phyloP scores from a whole-genome alignment of 2,329 filamentous ascomycete species.

The Penicillium sp. region DNA sequence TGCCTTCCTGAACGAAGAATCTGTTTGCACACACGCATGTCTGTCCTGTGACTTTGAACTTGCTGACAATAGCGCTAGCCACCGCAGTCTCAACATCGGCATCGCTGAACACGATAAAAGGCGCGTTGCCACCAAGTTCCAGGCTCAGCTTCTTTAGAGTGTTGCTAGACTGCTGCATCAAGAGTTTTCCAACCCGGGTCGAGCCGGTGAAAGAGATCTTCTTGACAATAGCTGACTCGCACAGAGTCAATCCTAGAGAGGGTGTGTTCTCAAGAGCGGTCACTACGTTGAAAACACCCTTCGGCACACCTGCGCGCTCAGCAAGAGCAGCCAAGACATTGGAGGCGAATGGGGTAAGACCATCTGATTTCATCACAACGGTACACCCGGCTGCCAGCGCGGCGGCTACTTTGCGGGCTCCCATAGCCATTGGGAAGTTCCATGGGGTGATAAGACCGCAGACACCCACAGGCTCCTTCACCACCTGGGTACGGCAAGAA shows the following conservation, averaged over 20 bases:
- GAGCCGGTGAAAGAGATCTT: slow-evolving; percentile 28
- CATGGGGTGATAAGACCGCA: slow-evolving; percentile 4
- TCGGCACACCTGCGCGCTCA: slow-evolving; percentile 33
- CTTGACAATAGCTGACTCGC: slow-evolving; percentile 37
- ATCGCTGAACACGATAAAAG: slow-evolving; percentile 34
- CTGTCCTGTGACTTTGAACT: slow-evolving; percentile 90
- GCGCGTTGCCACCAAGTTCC: slow-evolving; percentile 27
- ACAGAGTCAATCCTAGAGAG: slow-evolving; percentile 52
- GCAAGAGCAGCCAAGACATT: slow-evolving; percentile 78
- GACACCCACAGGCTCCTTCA: slow-evolving; percentile 8
- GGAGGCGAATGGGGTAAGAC: slow-evolving; percentile 67
- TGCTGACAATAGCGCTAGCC: slow-evolving; percentile 73
- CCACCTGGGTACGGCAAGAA: not conserved
- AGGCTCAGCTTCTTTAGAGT: slow-evolving; percentile 23
- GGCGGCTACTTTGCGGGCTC: slow-evolving; percentile 43
- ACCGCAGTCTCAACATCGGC: slow-evolving; percentile 75
- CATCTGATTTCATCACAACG: slow-evolving; percentile 35
- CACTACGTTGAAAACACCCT: slow-evolving; percentile 23
- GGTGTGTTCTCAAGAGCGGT: slow-evolving; percentile 4
- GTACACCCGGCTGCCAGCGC: slow-evolving; percentile 41
- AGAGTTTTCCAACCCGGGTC: slow-evolving; percentile 16
- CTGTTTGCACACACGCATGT: slow-evolving; percentile 79
- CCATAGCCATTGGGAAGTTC: slow-evolving; percentile 57
- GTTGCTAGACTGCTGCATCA: slow-evolving; percentile 10
- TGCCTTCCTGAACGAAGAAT: slow-evolving; percentile 48